phyloP scores from a whole-genome alignment of 2,329 filamentous ascomycete species.

The Beauveria caledonica region DNA sequence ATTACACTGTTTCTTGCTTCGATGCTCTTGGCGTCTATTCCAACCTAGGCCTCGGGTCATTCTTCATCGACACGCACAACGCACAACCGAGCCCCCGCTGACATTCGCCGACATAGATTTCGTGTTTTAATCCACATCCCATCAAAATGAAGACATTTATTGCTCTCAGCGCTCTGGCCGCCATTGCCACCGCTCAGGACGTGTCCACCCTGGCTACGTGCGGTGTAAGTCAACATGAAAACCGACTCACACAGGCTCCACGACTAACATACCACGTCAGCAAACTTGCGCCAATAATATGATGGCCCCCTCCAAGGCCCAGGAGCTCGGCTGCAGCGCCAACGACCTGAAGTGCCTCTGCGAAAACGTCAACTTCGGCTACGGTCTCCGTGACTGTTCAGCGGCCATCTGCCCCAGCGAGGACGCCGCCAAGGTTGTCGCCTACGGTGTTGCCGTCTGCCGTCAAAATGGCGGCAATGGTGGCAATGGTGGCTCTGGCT shows the following conservation, averaged over 20 bases:
- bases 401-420: conserved; percentile 31
- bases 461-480: no score
- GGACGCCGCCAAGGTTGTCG: conserved; percentile 29
- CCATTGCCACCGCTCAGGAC: conserved; percentile 34
- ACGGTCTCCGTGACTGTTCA: conserved; percentile 45
- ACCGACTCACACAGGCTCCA: neutral
- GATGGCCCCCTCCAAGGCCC: conserved; percentile 32
- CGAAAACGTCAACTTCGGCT: conserved; percentile 36
- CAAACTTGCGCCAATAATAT: conserved; percentile 43
- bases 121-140: conserved; percentile 11
- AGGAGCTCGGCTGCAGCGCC: conserved; percentile 36
- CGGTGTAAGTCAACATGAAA: conserved; percentile 37
- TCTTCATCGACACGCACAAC: neutral
- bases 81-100: conserved; percentile 13
- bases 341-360: conserved; percentile 39
- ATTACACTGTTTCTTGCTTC: no score
- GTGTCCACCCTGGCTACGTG: conserved; percentile 37
- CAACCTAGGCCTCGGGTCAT: no score
- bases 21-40: neutral
- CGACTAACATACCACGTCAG: conserved; percentile 25
- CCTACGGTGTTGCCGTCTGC: conserved; percentile 32
- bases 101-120: conserved; percentile 14
- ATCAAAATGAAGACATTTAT: conserved; percentile 45
- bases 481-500: no score
- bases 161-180: conserved; percentile 33